A percentile compares a stretch with the other conserved stretches of the same genome.
These are phyloP conservation scores for Aspergillus proliferans DNA, from an alignment of 2,329 filamentous ascomycete species.

Conservation along the genomic window DNA sequence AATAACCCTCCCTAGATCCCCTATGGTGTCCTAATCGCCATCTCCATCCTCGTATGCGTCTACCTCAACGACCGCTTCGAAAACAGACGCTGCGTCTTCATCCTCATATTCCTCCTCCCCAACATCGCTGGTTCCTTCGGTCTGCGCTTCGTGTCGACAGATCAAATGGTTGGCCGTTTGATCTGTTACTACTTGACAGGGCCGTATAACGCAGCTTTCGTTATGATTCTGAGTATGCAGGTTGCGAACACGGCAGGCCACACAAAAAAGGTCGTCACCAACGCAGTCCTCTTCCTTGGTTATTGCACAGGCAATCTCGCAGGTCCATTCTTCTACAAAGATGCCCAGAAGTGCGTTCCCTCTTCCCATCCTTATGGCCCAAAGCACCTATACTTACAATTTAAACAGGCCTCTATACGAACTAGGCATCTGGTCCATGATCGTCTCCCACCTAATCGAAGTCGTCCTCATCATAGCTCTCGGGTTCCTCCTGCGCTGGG, in stretches of 20 bases:
- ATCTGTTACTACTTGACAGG: conserved; percentile 55
- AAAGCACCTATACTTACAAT: not conserved
- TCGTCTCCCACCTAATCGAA: conserved; percentile 50
- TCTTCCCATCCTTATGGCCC: not conserved
- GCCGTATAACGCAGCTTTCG: conserved; percentile 50
- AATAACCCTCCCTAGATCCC: conserved; percentile 33
- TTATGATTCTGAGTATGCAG: conserved; percentile 44
- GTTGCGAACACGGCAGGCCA: conserved; percentile 47
- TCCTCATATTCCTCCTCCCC: conserved; percentile 52
- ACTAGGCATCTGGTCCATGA: conserved; percentile 53
- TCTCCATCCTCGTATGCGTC: conserved; percentile 46
- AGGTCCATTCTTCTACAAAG: conserved; percentile 58
- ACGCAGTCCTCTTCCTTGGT: conserved; percentile 55
- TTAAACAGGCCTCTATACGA: conserved; percentile 39
- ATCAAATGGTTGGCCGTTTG: conserved; percentile 49
- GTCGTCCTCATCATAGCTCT: conserved; percentile 41
- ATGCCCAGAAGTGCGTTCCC: conserved; percentile 40
- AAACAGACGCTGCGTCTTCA: conserved; percentile 48
- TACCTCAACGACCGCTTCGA: conserved; percentile 44
- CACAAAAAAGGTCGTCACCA: conserved; percentile 60
- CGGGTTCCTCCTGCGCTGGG: conserved; percentile 43
- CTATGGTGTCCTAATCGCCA: conserved; percentile 44
- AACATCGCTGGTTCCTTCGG: conserved; percentile 56
- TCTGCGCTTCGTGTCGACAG: conserved; percentile 47
- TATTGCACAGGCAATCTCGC: conserved; percentile 57